phyloP scores from a whole-genome alignment of 805 yeast genomes.

The Lipomyces starkeyi region DNA sequence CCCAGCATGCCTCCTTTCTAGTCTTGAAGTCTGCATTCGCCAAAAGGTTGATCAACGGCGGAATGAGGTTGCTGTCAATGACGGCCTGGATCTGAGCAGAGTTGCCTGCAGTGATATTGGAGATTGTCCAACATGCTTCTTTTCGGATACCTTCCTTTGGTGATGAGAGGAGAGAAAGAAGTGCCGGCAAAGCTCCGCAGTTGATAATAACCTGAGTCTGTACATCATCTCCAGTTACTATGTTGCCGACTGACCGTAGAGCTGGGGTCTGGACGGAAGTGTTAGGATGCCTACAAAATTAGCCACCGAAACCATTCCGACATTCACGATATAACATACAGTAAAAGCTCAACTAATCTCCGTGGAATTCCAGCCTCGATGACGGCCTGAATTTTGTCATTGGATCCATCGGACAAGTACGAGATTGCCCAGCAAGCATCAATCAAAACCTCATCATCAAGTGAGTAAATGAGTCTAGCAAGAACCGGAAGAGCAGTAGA shows the following conservation, averaged over 20 bases:
- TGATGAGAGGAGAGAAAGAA: constrained; percentile 77
- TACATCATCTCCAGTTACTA: constrained; percentile 94
- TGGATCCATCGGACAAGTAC: constrained; percentile 89
- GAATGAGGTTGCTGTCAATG: constrained; percentile 90
- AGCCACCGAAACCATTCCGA: neutral
- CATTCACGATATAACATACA: constrained; percentile 14
- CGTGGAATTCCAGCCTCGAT: constrained; percentile 95
- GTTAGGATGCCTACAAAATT: constrained; percentile 64
- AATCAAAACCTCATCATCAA: constrained; percentile 89
- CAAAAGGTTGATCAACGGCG: constrained; percentile 82
- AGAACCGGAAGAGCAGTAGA: constrained; percentile 88
- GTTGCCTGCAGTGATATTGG: constrained; percentile 97
- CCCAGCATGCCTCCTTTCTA: constrained; percentile 99
- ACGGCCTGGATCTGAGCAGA: constrained; percentile 96
- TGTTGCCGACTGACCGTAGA: constrained; percentile 94
- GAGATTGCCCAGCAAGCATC: constrained; percentile 99
- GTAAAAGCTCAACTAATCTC: constrained; percentile 85
- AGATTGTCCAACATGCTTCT: constrained; percentile 99
- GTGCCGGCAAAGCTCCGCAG: constrained; percentile 86
- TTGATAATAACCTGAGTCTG: constrained; percentile 96
- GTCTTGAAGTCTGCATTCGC: constrained; percentile 90
- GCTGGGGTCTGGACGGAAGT: constrained; percentile 96
- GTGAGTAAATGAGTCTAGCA: constrained; percentile 86
- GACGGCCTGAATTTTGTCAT: constrained; percentile 94
- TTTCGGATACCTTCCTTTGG: constrained; percentile 91